Evolutionary conservation across 305 asterid species (phyloP).

Genomic region (Ajuga reptans): DNA sequence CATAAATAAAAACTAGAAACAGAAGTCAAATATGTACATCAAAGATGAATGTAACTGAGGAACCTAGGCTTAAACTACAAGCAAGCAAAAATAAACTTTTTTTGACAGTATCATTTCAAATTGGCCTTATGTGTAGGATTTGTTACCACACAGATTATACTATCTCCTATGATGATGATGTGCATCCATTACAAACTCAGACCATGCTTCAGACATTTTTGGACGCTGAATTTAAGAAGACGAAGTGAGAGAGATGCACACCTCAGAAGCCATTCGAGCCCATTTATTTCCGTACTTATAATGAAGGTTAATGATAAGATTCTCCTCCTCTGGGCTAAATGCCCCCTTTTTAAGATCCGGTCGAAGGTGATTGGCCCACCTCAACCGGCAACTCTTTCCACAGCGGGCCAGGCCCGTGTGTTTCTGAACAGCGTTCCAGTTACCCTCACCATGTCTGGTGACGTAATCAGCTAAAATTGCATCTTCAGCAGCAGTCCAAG

Average conservation of each 20-base stretch:
- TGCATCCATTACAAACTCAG: neutral
- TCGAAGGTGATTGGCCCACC: constrained; percentile 77
- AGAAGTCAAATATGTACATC: neutral
- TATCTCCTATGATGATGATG: neutral
- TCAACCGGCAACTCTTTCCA: constrained; percentile 78
- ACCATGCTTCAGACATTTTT: neutral
- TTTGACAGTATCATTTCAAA: neutral
- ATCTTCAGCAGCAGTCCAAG: constrained; percentile 65
- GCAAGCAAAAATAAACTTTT: neutral
- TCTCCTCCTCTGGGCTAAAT: constrained; percentile 59
- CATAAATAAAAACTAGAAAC: too few relatives aligned
- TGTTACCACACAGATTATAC: neutral
- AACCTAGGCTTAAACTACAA: neutral
- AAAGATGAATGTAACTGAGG: neutral
- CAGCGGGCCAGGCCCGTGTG: constrained; percentile 68
- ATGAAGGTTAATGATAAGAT: constrained; percentile 51
- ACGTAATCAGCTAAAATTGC: constrained; percentile 50
- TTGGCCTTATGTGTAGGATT: neutral
- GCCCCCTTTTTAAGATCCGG: constrained; percentile 62
- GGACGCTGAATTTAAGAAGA: neutral
- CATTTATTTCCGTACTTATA: constrained; percentile 73
- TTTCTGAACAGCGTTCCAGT: constrained; percentile 70
- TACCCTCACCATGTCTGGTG: constrained; percentile 54
- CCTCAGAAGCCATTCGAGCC: constrained; percentile 85
- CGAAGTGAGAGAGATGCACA: constrained; percentile 21